Percentiles rank a stretch among this genome's conserved stretches.
Conservation (phyloP, 441 rosid species). For the Gossypium schwendimanii region DNA sequence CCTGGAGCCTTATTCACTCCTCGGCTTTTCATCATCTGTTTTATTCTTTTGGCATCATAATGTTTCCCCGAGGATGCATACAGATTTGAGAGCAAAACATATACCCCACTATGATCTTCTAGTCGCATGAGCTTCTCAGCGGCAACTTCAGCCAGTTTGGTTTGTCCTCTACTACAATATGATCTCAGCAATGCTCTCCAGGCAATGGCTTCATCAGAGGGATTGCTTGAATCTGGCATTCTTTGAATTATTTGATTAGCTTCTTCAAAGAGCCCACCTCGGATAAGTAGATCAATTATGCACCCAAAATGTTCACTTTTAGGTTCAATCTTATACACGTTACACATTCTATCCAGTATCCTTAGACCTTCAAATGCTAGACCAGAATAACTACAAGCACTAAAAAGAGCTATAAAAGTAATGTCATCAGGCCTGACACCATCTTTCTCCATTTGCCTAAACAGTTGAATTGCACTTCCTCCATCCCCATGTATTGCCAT, state of each 20-base stretch:
- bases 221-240: conserved; percentile 25
- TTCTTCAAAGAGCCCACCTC: conserved; percentile 54
- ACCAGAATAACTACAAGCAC: conserved; percentile 61
- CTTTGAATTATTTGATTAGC: conserved; percentile 38
- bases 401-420: conserved; percentile 44
- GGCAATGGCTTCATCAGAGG: conserved; percentile 38
- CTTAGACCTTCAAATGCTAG: conserved; percentile 47
- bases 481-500: conserved; percentile 57
- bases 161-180: conserved; percentile 28
- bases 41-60: conserved; percentile 41
- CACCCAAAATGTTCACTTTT: conserved; percentile 56
- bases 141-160: conserved; percentile 34
- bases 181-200: conserved; percentile 43
- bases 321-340: conserved; percentile 35
- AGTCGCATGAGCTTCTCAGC: conserved; percentile 34
- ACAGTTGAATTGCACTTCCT: conserved; percentile 36
- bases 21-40: conserved; percentile 51
- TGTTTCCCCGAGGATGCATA: conserved; percentile 43
- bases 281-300: conserved; percentile 44
- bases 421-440: conserved; percentile 45
- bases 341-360: conserved; percentile 35
- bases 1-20: conserved; percentile 61
- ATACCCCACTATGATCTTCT: conserved; percentile 38
- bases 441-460: conserved; percentile 39
- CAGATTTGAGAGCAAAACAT: conserved; percentile 43